phyloP scores from a whole-genome alignment of 164 flowering plant genomes.

The Stephania cephalantha region DNA sequence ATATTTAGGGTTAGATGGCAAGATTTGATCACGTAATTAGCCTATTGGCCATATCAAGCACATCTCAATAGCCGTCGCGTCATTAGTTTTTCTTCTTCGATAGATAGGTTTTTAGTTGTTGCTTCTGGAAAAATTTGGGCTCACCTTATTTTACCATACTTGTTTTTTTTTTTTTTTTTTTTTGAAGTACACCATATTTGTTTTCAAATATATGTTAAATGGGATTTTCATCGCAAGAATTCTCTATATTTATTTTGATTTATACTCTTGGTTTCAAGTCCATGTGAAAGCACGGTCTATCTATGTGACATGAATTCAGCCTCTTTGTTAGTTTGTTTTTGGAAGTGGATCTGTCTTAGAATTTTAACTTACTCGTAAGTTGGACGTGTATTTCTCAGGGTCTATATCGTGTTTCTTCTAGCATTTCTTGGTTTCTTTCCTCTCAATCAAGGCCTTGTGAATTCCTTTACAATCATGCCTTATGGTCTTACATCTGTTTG shows the following conservation, averaged over 20 bases:
- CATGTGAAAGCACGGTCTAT: background rate
- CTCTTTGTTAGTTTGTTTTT: background rate
- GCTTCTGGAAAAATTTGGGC: background rate
- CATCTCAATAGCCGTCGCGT: too few relatives aligned
- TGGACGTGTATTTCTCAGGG: conserved; percentile 27
- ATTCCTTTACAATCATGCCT: conserved; percentile 36
- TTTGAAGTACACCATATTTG: too few relatives aligned
- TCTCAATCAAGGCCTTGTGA: conserved; percentile 62
- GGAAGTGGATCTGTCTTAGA: background rate
- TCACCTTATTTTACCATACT: background rate
- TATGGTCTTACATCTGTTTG: conserved; percentile 53
- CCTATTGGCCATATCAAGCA: too few relatives aligned
- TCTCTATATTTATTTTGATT: background rate
- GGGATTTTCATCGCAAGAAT: background rate
- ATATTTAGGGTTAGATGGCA: too few relatives aligned
- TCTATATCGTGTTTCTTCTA: too few relatives aligned
- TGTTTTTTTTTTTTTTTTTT: too few relatives aligned
- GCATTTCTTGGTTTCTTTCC: conserved; percentile 48
- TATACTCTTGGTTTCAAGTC: background rate
- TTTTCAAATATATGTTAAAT: background rate
- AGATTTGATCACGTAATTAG: too few relatives aligned
- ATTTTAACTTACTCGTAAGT: background rate
- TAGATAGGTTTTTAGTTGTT: background rate
- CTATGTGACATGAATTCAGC: background rate
- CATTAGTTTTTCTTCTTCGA: background rate